Conservation (phyloP, 2,329 filamentous ascomycete species). For the Claviceps arundinis region DNA sequence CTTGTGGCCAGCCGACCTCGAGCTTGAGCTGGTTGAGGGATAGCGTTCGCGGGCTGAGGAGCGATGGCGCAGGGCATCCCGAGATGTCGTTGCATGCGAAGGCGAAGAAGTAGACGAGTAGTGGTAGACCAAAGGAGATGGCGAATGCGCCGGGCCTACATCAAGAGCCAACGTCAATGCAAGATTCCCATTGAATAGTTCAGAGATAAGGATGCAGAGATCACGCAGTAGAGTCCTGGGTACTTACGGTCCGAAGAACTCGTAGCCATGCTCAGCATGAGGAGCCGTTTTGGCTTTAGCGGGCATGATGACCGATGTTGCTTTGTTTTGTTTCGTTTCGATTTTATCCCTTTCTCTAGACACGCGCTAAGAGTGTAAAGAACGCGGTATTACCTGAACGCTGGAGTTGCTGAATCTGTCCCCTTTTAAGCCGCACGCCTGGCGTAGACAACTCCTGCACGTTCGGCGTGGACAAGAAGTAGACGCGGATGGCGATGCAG, state of each 20-base stretch:
- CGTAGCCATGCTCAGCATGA: slow-evolving; percentile 29
- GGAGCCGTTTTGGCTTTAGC: slow-evolving; percentile 14
- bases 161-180: background rate
- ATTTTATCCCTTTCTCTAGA: too few relatives aligned
- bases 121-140: slow-evolving; percentile 69
- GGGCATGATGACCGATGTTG: slow-evolving; percentile 16
- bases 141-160: slow-evolving; percentile 60
- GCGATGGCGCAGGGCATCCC: slow-evolving; percentile 76
- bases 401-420: background rate
- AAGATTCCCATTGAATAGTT: background rate
- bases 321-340: background rate
- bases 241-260: slow-evolving; percentile 39
- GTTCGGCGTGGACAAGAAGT: background rate
- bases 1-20: slow-evolving; percentile 68
- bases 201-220: too few relatives aligned
- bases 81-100: slow-evolving; percentile 89
- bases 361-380: background rate
- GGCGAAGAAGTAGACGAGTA: slow-evolving; percentile 64
- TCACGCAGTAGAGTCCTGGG: background rate
- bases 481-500: background rate
- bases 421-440: background rate
- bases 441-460: background rate
- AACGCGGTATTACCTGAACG: background rate
- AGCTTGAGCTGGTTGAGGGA: slow-evolving; percentile 59
- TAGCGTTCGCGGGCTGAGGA: slow-evolving; percentile 59